A percentile compares a stretch with the other conserved stretches of the same genome.
Evolutionary conservation across 2,329 filamentous ascomycete genomes (phyloP).

Genomic region (Rosellinia necatrix): DNA sequence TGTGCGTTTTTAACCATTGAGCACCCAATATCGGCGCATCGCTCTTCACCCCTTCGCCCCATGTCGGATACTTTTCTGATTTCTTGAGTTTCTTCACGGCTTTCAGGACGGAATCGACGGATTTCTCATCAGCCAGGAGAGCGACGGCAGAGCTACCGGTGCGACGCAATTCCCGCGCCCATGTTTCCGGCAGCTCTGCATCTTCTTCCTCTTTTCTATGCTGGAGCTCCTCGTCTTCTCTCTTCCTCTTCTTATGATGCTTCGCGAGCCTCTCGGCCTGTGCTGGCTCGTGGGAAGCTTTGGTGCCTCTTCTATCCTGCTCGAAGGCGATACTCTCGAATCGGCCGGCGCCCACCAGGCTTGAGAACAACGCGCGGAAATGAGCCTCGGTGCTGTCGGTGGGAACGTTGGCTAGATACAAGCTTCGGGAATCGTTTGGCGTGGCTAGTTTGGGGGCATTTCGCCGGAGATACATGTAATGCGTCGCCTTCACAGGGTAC

Average conservation of each 20-base stretch:
- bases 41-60: conserved; percentile 67
- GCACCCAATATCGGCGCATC: conserved; percentile 63
- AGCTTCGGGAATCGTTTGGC: conserved; percentile 72
- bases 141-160: conserved; percentile 83
- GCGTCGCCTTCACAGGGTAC: conserved; percentile 65
- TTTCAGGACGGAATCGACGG: conserved; percentile 76
- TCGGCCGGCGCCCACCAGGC: conserved; percentile 74
- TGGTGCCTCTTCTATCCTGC: conserved; percentile 53
- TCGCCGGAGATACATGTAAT: conserved; percentile 85
- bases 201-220: conserved; percentile 61
- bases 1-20: conserved; percentile 66
- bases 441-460: conserved; percentile 81
- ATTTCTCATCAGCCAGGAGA: conserved; percentile 80
- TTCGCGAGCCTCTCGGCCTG: conserved; percentile 47
- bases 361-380: conserved; percentile 74
- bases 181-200: conserved; percentile 69
- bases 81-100: conserved; percentile 67
- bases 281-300: conserved; percentile 50
- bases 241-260: conserved; percentile 57
- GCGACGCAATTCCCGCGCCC: conserved; percentile 70
- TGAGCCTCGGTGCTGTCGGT: conserved; percentile 79
- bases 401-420: conserved; percentile 92
- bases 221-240: conserved; percentile 43
- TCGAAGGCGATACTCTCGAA: conserved; percentile 82
- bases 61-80: conserved; percentile 65